A percentile compares a stretch with the other conserved stretches of the same genome.
Evolutionary conservation across 176 grass and related monocot species (phyloP).

Genomic region (Ensete ventricosum): DNA sequence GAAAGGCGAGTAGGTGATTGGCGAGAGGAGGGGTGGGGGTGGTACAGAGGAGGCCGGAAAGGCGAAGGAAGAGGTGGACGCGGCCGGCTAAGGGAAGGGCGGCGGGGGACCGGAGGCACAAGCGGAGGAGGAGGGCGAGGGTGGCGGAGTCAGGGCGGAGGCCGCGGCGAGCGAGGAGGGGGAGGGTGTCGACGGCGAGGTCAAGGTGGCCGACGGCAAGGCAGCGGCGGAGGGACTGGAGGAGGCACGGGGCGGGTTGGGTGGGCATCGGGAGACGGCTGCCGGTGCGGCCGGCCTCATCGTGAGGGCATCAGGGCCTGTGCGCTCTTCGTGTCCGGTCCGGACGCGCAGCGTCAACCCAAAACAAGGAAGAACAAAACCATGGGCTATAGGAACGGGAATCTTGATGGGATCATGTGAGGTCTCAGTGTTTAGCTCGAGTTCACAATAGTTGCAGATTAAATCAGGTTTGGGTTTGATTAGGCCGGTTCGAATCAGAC

Average conservation of each 20-base stretch:
- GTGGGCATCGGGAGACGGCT: conserved; percentile 1
- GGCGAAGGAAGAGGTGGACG: conserved; percentile 39
- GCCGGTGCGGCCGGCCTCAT: background rate
- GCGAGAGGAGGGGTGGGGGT: conserved; percentile 31
- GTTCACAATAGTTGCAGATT: no score
- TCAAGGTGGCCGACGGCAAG: conserved; percentile 26
- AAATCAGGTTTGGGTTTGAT: no score
- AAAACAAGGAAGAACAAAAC: background rate
- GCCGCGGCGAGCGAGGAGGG: conserved; percentile 47
- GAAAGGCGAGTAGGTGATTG: conserved; percentile 39
- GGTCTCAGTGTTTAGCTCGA: no score
- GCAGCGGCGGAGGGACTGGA: conserved; percentile 34
- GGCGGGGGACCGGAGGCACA: conserved; percentile 24
- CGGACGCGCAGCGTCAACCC: background rate
- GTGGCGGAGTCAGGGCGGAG: conserved; percentile 53
- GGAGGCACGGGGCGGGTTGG: conserved; percentile 22
- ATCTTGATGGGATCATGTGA: no score
- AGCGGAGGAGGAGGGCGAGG: conserved; percentile 52
- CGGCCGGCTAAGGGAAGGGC: conserved; percentile 44
- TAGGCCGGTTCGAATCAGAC: no score
- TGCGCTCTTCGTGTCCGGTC: background rate
- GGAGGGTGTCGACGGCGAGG: conserved; percentile 41
- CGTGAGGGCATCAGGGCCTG: background rate
- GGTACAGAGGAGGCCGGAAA: conserved; percentile 21
- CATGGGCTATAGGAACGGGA: no score